These are phyloP conservation scores for Acacia pycnantha DNA, from an alignment of 331 rosid genomes.

Conservation along the genomic window DNA sequence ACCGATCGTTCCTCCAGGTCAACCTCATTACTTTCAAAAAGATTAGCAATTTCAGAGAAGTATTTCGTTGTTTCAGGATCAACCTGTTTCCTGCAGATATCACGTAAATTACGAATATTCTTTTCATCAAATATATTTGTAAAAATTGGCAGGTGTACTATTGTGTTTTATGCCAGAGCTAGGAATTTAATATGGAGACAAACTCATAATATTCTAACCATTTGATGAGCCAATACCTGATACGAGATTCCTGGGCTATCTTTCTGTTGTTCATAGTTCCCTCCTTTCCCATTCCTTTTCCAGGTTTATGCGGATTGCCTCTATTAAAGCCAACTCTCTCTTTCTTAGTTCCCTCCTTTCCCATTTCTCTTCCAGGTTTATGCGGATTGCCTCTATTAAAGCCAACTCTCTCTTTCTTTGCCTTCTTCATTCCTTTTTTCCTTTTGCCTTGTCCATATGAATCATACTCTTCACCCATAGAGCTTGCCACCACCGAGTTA, in stretches of 20 bases:
- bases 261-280: slow-evolving; percentile 15
- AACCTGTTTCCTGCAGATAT: slow-evolving; percentile 68
- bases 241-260: slow-evolving; percentile 32
- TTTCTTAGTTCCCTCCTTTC: slow-evolving; percentile 1
- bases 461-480: slow-evolving; percentile 49
- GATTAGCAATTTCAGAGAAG: slow-evolving; percentile 75
- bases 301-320: slow-evolving; percentile 26
- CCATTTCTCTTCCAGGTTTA: slow-evolving; percentile 28
- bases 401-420: slow-evolving; percentile 28
- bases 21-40: slow-evolving; percentile 58
- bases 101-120: slow-evolving; percentile 11
- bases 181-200: background rate
- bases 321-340: slow-evolving; percentile 34
- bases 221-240: slow-evolving; percentile 46
- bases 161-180: background rate
- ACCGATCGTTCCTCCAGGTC: slow-evolving; percentile 71
- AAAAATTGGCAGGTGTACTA: background rate
- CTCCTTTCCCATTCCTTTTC: slow-evolving; percentile 17
- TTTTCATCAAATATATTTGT: background rate
- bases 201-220: background rate
- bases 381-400: slow-evolving; percentile 32
- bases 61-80: slow-evolving; percentile 75
- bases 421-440: slow-evolving; percentile 46
- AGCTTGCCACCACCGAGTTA: slow-evolving; percentile 15
- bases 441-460: slow-evolving; percentile 26